Evolutionary conservation across 495 filamentous ascomycete species (phyloP), one percentile per base, ranked within the genome.

Genomic region (Neurospora sp.): DNA sequence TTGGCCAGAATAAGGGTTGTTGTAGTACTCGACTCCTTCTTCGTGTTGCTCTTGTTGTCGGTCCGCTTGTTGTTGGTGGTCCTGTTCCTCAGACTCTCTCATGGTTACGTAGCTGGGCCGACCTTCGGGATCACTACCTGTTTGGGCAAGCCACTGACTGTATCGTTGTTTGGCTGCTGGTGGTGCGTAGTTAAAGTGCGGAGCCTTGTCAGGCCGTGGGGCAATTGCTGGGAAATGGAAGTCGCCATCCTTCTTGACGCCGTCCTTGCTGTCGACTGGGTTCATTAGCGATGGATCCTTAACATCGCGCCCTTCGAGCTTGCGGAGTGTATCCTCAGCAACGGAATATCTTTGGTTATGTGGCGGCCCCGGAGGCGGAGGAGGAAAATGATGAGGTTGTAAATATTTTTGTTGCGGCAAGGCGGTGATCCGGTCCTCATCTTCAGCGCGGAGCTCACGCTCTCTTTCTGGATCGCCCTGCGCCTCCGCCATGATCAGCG

Each of bases 401-500:
- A 89, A 81, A 73, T 88, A 85, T 69, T 89, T 87, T 71, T 83
- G 84, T 72, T 85, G 83, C 17, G 94, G 94, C n/a, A 97, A 88
- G 28, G 92, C 90, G 38, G 92, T 90, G 76, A 97, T 90, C 69
- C 88, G 88, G 78, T 97, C 94, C 83, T 96, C 91, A 77, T 96
- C 92, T 80, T 96, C 94, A n/a, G 88, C 86, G 69, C 92, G 89
- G 17, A 97, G 85, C 78, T 96, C 90, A 75, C 89, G 88, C 81
- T 96, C 93, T 42, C 89, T 85, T 69, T 94, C 92, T 3, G 85
- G 81, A 77, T 97, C 91, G n/a, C 93, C 93, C 48, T 86, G 88
- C 5, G 94, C 93, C 83, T 93, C 93, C 70, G 92, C 89, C 75
- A 88, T 87, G 76, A 97, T 96, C 31, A 93, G 83, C 10, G 92